These are phyloP conservation scores for Pseudonitzschia multiseries DNA, from an alignment of 108 stramenopile species.

Conservation along the genomic window DNA sequence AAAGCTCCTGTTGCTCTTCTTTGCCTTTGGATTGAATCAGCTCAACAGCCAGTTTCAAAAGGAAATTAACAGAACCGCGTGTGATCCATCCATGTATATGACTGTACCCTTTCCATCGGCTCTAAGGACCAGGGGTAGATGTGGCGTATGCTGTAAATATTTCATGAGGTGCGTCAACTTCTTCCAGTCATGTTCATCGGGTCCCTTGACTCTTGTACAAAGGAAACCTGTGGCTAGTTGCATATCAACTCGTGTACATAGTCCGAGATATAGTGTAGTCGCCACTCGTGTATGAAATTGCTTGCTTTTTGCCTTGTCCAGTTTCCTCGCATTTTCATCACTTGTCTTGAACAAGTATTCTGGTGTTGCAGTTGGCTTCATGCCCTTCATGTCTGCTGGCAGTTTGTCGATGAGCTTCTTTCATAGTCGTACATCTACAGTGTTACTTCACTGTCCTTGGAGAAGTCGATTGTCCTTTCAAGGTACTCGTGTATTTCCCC, in stretches of 20 bases:
- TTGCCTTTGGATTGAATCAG: too few species aligned
- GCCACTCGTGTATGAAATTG: slow-evolving; percentile 40
- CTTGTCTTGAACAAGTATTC: slow-evolving; percentile 33
- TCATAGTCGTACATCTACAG: slow-evolving; percentile 35
- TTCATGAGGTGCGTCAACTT: slow-evolving; percentile 31
- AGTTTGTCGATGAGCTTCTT: slow-evolving; percentile 27
- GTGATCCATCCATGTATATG: slow-evolving; percentile 32
- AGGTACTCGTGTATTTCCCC: too few species aligned
- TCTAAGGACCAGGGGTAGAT: slow-evolving; percentile 25
- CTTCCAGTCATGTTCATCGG: too few species aligned
- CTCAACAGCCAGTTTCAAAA: too few species aligned
- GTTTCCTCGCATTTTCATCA: background rate
- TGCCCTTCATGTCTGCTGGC: slow-evolving; percentile 19
- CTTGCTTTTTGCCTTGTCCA: background rate
- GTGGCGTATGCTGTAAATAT: slow-evolving; percentile 31
- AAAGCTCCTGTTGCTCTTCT: too few species aligned
- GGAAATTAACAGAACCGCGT: too few species aligned
- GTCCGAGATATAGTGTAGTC: slow-evolving; percentile 34
- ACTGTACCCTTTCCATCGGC: slow-evolving; percentile 4
- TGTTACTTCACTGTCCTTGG: slow-evolving; percentile 12
- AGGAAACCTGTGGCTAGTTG: too few species aligned
- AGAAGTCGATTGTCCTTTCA: slow-evolving; percentile 46
- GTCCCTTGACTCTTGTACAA: too few species aligned
- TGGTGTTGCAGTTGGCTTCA: slow-evolving; percentile 20
- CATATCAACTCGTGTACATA: slow-evolving; percentile 38